Conservation (phyloP, 768 basidiomycete genomes). For the Leccinellum albellum region DNA sequence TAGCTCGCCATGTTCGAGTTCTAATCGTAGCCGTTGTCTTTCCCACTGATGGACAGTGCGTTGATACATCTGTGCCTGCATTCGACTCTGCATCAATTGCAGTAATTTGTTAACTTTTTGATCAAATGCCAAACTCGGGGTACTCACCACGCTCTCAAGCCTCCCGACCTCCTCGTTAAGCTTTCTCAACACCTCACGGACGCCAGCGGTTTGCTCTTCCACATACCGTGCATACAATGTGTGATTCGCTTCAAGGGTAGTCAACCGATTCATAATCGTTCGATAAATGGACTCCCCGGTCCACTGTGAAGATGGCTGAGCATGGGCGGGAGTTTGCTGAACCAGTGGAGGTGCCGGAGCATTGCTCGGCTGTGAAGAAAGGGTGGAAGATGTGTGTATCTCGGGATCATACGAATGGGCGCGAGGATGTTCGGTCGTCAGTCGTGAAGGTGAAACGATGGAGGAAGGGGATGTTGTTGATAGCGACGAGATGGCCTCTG, state of each 20-base stretch:
- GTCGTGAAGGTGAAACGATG: background rate
- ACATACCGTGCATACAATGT: slow-evolving; percentile 82
- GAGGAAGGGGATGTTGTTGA: slow-evolving; percentile 5
- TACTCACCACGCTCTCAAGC: slow-evolving; percentile 67
- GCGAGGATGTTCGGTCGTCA: slow-evolving; percentile 2
- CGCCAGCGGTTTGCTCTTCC: slow-evolving; percentile 78
- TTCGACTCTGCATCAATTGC: slow-evolving; percentile 47
- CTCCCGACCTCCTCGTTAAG: slow-evolving; percentile 77
- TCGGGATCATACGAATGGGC: slow-evolving; percentile 7
- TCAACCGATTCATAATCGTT: slow-evolving; percentile 91
- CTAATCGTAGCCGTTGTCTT: slow-evolving; percentile 58
- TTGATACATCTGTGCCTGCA: slow-evolving; percentile 64
- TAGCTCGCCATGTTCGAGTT: slow-evolving; percentile 68
- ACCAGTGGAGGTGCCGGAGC: background rate
- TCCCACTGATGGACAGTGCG: slow-evolving; percentile 67
- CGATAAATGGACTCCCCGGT: slow-evolving; percentile 90
- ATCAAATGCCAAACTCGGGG: background rate
- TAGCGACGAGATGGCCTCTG: slow-evolving; percentile 24
- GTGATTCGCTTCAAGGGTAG: slow-evolving; percentile 81
- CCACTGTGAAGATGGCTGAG: slow-evolving; percentile 13
- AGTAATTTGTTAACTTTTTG: background rate
- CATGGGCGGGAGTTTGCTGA: slow-evolving; percentile 6
- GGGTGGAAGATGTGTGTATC: background rate
- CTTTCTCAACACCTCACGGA: slow-evolving; percentile 70
- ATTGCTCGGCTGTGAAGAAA: slow-evolving; percentile 9